Evolutionary conservation across 2,329 filamentous ascomycete species (phyloP).

Genomic region (Thelonectria blattea): DNA sequence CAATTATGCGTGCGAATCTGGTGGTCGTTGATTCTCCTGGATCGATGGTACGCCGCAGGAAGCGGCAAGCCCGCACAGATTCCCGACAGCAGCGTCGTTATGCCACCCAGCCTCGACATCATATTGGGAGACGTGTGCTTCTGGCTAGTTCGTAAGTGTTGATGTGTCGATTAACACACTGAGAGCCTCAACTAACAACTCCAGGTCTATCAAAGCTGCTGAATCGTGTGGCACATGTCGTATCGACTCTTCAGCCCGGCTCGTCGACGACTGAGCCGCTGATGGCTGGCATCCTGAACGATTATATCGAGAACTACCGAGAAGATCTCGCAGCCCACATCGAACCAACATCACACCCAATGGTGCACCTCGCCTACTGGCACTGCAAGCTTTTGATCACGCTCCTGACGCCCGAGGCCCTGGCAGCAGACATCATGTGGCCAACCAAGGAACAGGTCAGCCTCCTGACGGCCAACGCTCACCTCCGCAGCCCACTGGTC

Average conservation of each 20-base stretch:
- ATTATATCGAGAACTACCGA: constrained; percentile 65
- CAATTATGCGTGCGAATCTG: constrained; percentile 69
- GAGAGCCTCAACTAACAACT: constrained; percentile 17
- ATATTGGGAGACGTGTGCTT: constrained; percentile 69
- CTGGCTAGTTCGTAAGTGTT: constrained; percentile 67
- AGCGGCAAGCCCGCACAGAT: constrained; percentile 68
- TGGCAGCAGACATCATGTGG: constrained; percentile 64
- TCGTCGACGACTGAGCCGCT: constrained; percentile 43
- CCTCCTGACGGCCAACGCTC: constrained; percentile 62
- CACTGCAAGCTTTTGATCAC: constrained; percentile 70
- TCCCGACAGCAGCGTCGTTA: constrained; percentile 65
- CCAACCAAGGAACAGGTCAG: constrained; percentile 63
- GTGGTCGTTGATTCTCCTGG: constrained; percentile 75
- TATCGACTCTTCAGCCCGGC: constrained; percentile 45
- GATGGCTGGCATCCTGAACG: constrained; percentile 44
- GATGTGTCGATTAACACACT: no score
- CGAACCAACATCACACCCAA: constrained; percentile 56
- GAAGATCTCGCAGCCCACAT: constrained; percentile 66
- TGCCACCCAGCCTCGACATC: constrained; percentile 63
- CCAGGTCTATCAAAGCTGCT: constrained; percentile 64
- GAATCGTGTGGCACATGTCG: constrained; percentile 46
- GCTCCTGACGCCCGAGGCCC: constrained; percentile 62
- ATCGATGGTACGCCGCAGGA: constrained; percentile 75
- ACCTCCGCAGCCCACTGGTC: constrained; percentile 66
- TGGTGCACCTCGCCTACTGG: constrained; percentile 73